phyloP scores from a whole-genome alignment of 306 rosid species.

The Medicago truncatula region MtrunA17r5.0-ANR NC_053049.1:48126001-48126500 shows the following conservation, averaged over 20 bases:
- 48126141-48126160: slow-evolving; percentile 16
- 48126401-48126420: slow-evolving; percentile 19
- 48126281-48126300: slow-evolving; percentile 4
- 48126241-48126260: not conserved
- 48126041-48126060: not conserved
- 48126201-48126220: slow-evolving; percentile 2
- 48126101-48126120: not conserved
- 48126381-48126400: slow-evolving; percentile 18
- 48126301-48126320: not conserved
- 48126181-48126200: not conserved
- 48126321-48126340: not conserved
- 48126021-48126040: not conserved
- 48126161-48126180: slow-evolving; percentile 17
- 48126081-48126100: not conserved
- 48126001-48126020: too few species aligned
- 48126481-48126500: slow-evolving; percentile 15
- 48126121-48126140: not conserved
- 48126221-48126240: not conserved
- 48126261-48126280: not conserved
- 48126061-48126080: not conserved
- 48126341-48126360: not conserved
- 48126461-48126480: not conserved
- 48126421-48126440: slow-evolving; percentile 30
- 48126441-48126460: not conserved
- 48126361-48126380: slow-evolving; percentile 17